Evolutionary conservation across 495 filamentous ascomycete genomes (phyloP), one percentile per base, ranked within the genome.

Genomic region (Neurospora sp.): DNA sequence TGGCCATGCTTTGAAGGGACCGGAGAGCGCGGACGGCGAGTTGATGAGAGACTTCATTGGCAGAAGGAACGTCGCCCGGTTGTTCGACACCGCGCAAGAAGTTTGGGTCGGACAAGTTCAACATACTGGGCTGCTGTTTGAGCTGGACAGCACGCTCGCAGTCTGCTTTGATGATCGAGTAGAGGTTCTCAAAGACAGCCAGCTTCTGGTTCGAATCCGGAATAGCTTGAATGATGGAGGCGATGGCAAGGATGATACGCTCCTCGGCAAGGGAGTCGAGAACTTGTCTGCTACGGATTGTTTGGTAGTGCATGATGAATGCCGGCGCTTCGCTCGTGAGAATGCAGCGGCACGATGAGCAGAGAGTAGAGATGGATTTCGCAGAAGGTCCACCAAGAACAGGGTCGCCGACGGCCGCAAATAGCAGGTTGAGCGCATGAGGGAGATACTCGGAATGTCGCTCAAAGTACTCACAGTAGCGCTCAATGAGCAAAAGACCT

Each of bases 401-500:
- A 9, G 88, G 86, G 37, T 91, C 89, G 27, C 88, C 87, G 40
- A 97, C 84, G 2, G 93, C 91, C 54, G 86, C 86, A 78, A 98
- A 97, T 4, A 98, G 86, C 71, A 97, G 91, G 73, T 91, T 94
- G 39, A 99, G 83, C 3, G 93, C 91, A 72, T 88, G 82, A 1
- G 93, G 91, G 10, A 99, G 87, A 75, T 90, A 86, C 72, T 90
- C 85, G 23, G 89, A 84, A 77, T 93, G 88, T 38, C 89, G 87
- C 78, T 92, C 88, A 80, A 98, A 97, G 82, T 93, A 98, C 44
- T 90, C 87, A 40, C 91, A 88, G 81, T 96, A 97, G 69, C 87
- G 87, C 75, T 91, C 92, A 46, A 98, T 90, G 73, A 94, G 85
- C 72, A 89, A 88, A 44, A 98, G 87, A 31, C 93, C 87, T 7